These are phyloP conservation scores for Fusarium pseudocircinatum DNA, from an alignment of 2,329 filamentous ascomycete species.

Conservation along the genomic window DNA sequence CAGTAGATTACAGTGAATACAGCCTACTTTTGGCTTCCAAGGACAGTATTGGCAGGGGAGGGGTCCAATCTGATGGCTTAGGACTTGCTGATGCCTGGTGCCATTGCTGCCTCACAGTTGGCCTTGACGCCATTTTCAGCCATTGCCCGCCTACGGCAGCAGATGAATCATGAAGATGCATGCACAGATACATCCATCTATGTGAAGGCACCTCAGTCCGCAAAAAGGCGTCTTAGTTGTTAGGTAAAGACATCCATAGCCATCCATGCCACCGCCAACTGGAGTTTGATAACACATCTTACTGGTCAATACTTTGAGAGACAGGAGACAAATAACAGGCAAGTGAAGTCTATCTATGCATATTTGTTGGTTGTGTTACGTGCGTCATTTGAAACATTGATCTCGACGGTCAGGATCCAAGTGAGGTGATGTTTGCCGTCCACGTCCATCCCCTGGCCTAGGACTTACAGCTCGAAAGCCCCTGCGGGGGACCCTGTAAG, in stretches of 20 bases:
- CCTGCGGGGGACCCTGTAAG: not conserved
- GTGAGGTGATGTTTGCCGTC: not conserved
- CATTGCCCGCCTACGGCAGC: not conserved
- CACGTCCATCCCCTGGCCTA: not conserved
- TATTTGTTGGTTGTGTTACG: not conserved
- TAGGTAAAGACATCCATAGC: not conserved
- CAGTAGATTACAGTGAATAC: not conserved
- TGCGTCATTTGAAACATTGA: not conserved
- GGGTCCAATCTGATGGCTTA: not conserved
- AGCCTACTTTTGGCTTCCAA: not conserved
- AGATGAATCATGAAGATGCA: not conserved
- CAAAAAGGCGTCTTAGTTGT: conserved; percentile 1
- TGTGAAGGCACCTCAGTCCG: not conserved
- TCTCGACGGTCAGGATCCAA: not conserved
- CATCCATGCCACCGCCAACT: not conserved
- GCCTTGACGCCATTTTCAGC: not conserved
- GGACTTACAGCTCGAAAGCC: not conserved
- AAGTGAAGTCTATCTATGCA: not conserved
- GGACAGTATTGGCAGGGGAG: not conserved
- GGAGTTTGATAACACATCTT: not conserved
- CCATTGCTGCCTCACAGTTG: not conserved
- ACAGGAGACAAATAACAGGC: not conserved
- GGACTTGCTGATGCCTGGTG: conserved; percentile 11
- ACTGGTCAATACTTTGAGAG: not conserved
- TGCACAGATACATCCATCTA: not conserved